These are phyloP conservation scores for Fusarium nygamai DNA, from an alignment of 2,329 filamentous ascomycete genomes.

Conservation along the genomic window DNA sequence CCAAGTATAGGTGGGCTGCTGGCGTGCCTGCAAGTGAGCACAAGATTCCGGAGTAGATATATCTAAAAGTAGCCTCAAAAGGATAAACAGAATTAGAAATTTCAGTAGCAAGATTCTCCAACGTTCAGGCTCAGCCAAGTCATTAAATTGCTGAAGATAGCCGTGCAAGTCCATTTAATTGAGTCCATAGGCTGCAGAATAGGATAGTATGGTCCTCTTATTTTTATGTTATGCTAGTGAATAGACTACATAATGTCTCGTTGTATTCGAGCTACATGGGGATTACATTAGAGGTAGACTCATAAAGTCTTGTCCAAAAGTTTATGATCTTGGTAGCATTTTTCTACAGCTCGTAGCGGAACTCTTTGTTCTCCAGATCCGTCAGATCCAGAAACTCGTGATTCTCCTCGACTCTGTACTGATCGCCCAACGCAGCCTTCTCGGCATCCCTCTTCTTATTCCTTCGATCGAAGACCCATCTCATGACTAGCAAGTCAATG, in stretches of 20 bases:
- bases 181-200: rapidly evolving
- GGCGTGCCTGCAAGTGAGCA: slow-evolving; percentile 37
- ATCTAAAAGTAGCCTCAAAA: rapidly evolving
- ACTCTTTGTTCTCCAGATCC: slow-evolving; percentile 12
- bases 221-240: too few species aligned
- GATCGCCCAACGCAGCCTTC: not conserved
- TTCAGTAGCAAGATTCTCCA: rapidly evolving
- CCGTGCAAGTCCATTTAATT: not conserved
- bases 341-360: not conserved
- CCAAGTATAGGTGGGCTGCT: slow-evolving; percentile 55
- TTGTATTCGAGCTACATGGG: rapidly evolving
- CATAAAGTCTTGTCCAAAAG: rapidly evolving
- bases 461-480: slow-evolving; percentile 25
- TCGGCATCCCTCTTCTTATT: slow-evolving; percentile 24
- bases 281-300: too few species aligned
- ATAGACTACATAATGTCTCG: not conserved
- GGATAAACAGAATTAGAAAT: not conserved
- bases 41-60: slow-evolving; percentile 21
- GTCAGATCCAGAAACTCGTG: slow-evolving; percentile 36
- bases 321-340: rapidly evolving
- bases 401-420: slow-evolving; percentile 13
- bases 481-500: slow-evolving; percentile 28
- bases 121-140: not conserved
- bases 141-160: not conserved
- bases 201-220: too few species aligned